Conservation (phyloP, 441 rosid genomes). For the Adansonia rubrostipa region DNA sequence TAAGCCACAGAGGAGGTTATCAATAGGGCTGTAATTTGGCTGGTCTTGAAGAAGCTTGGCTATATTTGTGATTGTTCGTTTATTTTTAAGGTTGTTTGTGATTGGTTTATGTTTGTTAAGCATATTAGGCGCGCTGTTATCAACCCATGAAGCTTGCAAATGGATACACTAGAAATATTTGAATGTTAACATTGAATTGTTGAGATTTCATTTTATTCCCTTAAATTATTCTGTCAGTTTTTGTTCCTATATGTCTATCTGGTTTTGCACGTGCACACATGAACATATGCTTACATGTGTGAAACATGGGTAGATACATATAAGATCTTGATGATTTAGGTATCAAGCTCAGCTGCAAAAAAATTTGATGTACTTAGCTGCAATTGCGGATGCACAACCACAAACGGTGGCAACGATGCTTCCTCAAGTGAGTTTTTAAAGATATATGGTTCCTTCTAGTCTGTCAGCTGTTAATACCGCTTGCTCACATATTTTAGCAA, state of each 20-base stretch:
- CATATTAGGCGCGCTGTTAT: no score
- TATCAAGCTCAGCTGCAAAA: slow-evolving; percentile 67
- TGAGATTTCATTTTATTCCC: neutral
- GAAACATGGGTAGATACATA: slow-evolving; percentile 19
- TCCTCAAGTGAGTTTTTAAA: slow-evolving; percentile 61
- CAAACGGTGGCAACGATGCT: slow-evolving; percentile 79
- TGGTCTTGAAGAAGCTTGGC: no score
- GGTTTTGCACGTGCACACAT: slow-evolving; percentile 10
- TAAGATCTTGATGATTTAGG: slow-evolving; percentile 47
- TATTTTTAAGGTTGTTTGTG: no score
- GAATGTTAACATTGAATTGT: neutral
- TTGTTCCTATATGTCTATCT: neutral
- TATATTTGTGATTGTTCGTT: no score
- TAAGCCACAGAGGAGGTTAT: neutral
- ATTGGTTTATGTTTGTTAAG: no score
- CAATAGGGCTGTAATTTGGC: no score
- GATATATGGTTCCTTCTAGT: slow-evolving; percentile 7
- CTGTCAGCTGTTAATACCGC: neutral
- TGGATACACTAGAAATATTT: neutral
- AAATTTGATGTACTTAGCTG: slow-evolving; percentile 96
- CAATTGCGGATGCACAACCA: slow-evolving; percentile 98
- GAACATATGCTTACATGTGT: slow-evolving; percentile 14
- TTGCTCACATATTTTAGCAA: slow-evolving; percentile 22
- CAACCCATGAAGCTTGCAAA: neutral
- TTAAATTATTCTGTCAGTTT: neutral